Conservation (phyloP, 441 rosid species). For the Pelargonium citronellum region DNA sequence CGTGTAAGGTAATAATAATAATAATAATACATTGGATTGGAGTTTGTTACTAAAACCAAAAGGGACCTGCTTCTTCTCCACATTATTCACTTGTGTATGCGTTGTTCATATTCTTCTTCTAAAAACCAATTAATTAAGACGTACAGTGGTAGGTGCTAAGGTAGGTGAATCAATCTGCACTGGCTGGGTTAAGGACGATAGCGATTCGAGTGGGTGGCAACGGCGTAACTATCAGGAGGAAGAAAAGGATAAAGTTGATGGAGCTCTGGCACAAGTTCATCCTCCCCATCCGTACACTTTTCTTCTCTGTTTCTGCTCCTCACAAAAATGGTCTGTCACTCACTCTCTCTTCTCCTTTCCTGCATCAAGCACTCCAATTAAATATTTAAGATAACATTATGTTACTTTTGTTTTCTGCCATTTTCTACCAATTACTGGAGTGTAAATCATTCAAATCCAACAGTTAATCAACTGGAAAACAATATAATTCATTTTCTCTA, state of each 20-base stretch:
- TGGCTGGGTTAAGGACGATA: slow-evolving; percentile 35
- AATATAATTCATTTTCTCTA: too few species aligned
- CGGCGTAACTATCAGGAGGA: slow-evolving; percentile 17
- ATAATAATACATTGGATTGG: too few species aligned
- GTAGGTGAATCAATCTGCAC: slow-evolving; percentile 11
- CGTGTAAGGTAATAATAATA: too few species aligned
- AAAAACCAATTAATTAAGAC: too few species aligned
- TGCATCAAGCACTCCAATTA: too few species aligned
- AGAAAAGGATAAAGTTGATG: slow-evolving; percentile 23
- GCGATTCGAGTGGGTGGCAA: slow-evolving; percentile 18
- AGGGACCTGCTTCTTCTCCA: neutral
- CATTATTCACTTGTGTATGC: neutral
- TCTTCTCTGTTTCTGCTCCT: slow-evolving; percentile 46
- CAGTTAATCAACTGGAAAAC: neutral
- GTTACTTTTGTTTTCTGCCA: too few species aligned
- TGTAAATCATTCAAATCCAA: neutral
- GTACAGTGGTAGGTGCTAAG: too few species aligned
- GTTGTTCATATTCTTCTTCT: neutral
- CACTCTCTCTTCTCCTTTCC: too few species aligned
- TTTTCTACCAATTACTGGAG: too few species aligned
- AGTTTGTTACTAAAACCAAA: neutral
- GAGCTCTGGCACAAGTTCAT: slow-evolving; percentile 47
- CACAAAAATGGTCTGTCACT: slow-evolving; percentile 32
- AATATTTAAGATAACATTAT: too few species aligned
- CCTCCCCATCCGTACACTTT: slow-evolving; percentile 40